phyloP scores from a whole-genome alignment of 1,284 basidiomycete species.

The Naganishia cerealis region DNA sequence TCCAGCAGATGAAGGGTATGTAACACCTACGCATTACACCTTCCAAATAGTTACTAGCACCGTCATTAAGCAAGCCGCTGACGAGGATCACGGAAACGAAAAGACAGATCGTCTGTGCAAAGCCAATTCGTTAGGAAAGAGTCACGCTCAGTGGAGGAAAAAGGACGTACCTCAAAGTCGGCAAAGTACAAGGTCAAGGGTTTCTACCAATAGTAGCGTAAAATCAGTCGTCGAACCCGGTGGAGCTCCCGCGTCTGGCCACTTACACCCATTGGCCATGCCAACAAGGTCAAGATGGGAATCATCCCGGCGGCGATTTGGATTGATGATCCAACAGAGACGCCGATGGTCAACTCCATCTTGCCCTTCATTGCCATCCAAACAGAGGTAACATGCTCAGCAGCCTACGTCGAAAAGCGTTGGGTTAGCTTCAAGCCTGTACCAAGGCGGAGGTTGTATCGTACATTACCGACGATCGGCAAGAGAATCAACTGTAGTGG shows the following conservation, averaged over 20 bases:
- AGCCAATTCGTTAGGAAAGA: background rate
- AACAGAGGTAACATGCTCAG: constrained; percentile 70
- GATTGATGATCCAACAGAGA: constrained; percentile 86
- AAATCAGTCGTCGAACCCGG: background rate
- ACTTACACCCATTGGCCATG: constrained; percentile 65
- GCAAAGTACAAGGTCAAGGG: constrained; percentile 80
- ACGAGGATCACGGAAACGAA: constrained; percentile 82
- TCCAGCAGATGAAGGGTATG: background rate
- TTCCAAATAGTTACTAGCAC: constrained; percentile 84
- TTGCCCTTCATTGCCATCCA: constrained; percentile 80
- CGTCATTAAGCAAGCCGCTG: constrained; percentile 70
- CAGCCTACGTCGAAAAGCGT: constrained; percentile 56
- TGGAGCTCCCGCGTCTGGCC: background rate
- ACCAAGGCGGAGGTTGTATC: background rate
- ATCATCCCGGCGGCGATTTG: constrained; percentile 88
- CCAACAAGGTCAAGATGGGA: constrained; percentile 76
- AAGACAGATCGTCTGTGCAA: constrained; percentile 68
- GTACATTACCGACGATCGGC: constrained; percentile 59
- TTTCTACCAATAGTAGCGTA: constrained; percentile 50
- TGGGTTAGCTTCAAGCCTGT: background rate
- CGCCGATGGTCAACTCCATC: constrained; percentile 82
- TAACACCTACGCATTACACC: constrained; percentile 62
- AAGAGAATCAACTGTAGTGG: constrained; percentile 54
- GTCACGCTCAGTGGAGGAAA: constrained; percentile 21
- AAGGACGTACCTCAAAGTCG: constrained; percentile 65